Conservation (phyloP, 306 rosid species). For the Fagus crenata region DNA sequence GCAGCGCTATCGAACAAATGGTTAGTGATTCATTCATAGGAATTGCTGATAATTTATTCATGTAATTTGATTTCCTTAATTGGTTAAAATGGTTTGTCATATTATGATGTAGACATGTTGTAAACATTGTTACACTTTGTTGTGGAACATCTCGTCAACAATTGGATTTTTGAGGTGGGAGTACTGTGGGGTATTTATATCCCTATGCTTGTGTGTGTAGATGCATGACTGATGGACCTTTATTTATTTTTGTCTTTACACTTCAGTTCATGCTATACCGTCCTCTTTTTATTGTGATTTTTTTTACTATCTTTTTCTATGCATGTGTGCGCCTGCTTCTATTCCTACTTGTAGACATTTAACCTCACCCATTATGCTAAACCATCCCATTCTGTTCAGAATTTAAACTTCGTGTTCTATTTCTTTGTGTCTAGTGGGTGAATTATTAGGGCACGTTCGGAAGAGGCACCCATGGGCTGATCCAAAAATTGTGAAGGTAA, state of each 20-base stretch:
- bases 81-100: background rate
- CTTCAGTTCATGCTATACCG: background rate
- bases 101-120: background rate
- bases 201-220: background rate
- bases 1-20: conserved; percentile 73
- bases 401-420: conserved; percentile 2
- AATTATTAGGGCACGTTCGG: conserved; percentile 74
- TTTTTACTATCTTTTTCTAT: background rate
- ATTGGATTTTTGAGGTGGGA: background rate
- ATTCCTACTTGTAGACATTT: background rate
- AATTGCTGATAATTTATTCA: conserved; percentile 15
- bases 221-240: background rate
- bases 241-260: background rate
- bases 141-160: background rate
- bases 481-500: conserved; percentile 90
- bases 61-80: background rate
- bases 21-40: conserved; percentile 36
- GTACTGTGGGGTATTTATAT: background rate
- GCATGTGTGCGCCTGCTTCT: background rate
- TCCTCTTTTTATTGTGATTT: background rate
- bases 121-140: background rate
- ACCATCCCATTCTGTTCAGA: background rate
- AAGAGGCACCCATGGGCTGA: conserved; percentile 96
- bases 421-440: conserved; percentile 66
- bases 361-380: background rate